Percentiles rank a stretch among this genome's conserved stretches.
Conservation (phyloP, 1,139 yeast species). For the Yamadazyma conglobata region DNA sequence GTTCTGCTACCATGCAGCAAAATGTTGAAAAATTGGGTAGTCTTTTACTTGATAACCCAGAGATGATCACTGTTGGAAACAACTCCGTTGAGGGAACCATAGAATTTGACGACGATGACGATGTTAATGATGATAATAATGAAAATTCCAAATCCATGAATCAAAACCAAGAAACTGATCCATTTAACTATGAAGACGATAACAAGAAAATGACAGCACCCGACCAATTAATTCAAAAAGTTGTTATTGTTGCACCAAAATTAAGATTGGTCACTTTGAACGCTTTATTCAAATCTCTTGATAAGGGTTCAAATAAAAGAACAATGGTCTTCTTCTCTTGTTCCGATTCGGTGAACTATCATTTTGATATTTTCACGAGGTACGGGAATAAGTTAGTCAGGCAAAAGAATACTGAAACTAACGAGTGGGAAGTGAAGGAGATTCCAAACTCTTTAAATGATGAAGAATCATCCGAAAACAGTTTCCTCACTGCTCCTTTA, state of each 20-base stretch:
- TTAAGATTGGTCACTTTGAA: slow-evolving; percentile 78
- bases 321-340: slow-evolving; percentile 89
- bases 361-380: slow-evolving; percentile 68
- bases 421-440: slow-evolving; percentile 18
- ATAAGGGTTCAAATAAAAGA: slow-evolving; percentile 32
- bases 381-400: slow-evolving; percentile 42
- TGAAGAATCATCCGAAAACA: slow-evolving; percentile 25
- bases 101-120: slow-evolving; percentile 37
- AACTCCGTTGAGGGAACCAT: slow-evolving; percentile 29
- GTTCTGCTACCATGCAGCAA: slow-evolving; percentile 91
- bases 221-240: slow-evolving; percentile 79
- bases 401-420: slow-evolving; percentile 26
- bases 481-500: slow-evolving; percentile 50
- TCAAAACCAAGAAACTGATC: too few relatives aligned
- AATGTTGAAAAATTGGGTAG: slow-evolving; percentile 80
- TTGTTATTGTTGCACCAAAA: slow-evolving; percentile 85
- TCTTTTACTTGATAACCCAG: slow-evolving; percentile 66
- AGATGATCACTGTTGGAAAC: slow-evolving; percentile 49
- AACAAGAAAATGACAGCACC: slow-evolving; percentile 56
- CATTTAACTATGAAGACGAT: neutral
- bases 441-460: slow-evolving; percentile 16
- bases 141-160: too few relatives aligned
- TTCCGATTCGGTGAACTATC: slow-evolving; percentile 93
- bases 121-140: slow-evolving; percentile 16
- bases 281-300: slow-evolving; percentile 53